phyloP scores from a whole-genome alignment of 495 filamentous ascomycete genomes.

The Lepraria neglecta region DNA sequence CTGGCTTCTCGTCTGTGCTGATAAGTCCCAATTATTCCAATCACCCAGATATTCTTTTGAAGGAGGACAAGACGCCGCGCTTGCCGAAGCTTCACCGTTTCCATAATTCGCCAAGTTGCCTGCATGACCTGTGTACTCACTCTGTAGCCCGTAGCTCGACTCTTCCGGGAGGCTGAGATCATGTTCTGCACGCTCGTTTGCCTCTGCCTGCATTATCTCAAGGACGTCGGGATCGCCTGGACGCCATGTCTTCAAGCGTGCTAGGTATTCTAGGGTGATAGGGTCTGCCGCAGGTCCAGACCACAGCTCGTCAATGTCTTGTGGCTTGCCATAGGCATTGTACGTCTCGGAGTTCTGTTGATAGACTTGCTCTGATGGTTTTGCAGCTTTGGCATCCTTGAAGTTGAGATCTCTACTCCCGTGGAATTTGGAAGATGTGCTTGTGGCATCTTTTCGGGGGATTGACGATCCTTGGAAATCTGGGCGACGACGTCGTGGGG shows the following conservation, averaged over 20 bases:
- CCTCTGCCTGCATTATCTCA: not conserved
- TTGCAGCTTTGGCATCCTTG: not conserved
- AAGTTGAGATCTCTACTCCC: not conserved
- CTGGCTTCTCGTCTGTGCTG: slow-evolving; percentile 7
- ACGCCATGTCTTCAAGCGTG: not conserved
- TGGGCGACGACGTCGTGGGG: not conserved
- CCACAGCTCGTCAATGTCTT: not conserved
- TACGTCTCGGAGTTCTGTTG: not conserved
- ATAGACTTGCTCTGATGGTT: not conserved
- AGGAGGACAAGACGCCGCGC: not conserved
- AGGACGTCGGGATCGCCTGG: not conserved
- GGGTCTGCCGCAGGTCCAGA: no score
- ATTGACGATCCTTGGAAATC: not conserved
- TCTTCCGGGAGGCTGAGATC: not conserved
- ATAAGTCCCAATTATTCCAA: not conserved
- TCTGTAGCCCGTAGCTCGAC: no score
- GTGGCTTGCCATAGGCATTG: not conserved
- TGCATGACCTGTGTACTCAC: no score
- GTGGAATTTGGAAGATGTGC: not conserved
- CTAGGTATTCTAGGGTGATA: not conserved
- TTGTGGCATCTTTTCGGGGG: not conserved
- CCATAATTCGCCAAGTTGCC: no score
- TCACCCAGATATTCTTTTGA: not conserved
- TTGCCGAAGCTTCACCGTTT: no score
- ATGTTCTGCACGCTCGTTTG: not conserved